Evolutionary conservation across 768 basidiomycete species (phyloP).

Genomic region (Tricholoma sp.): DNA sequence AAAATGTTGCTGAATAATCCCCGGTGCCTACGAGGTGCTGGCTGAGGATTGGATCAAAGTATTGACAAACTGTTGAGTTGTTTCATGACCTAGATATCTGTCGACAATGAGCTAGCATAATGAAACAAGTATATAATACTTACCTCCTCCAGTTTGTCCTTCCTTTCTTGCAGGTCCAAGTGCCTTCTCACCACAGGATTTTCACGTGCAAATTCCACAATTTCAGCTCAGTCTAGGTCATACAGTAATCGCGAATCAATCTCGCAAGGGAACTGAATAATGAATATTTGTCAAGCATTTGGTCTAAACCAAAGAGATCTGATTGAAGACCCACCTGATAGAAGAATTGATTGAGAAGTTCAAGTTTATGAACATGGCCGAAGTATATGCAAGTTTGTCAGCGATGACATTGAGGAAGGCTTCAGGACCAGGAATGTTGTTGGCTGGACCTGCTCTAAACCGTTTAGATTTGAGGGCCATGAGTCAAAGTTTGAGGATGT

Average conservation of each 20-base stretch:
- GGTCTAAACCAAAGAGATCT: too few species aligned
- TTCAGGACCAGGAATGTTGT: slow-evolving; percentile 89
- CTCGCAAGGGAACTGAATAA: too few species aligned
- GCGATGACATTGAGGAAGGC: slow-evolving; percentile 94
- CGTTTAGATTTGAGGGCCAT: slow-evolving; percentile 84
- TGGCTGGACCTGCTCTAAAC: slow-evolving; percentile 84
- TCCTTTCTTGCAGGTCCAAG: slow-evolving; percentile 91
- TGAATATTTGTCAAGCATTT: too few species aligned
- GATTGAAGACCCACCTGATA: too few species aligned
- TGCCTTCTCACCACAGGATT: slow-evolving; percentile 87
- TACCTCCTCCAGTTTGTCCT: slow-evolving; percentile 96
- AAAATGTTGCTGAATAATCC: slow-evolving; percentile 80
- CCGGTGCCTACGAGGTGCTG: slow-evolving; percentile 65
- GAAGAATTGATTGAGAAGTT: too few species aligned
- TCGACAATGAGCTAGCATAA: not conserved
- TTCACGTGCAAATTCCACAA: slow-evolving; percentile 89
- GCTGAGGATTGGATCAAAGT: slow-evolving; percentile 77
- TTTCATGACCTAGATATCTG: slow-evolving; percentile 73
- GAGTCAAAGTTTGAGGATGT: slow-evolving; percentile 81
- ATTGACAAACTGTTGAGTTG: slow-evolving; percentile 90
- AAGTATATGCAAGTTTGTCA: too few species aligned
- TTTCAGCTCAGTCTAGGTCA: slow-evolving; percentile 87
- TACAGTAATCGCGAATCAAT: slow-evolving; percentile 93
- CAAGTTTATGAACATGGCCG: too few species aligned
- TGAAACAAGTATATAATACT: slow-evolving; percentile 5